Evolutionary conservation across 163 green algal species (phyloP).

Genomic region (Scenedesmus sp.): DNA sequence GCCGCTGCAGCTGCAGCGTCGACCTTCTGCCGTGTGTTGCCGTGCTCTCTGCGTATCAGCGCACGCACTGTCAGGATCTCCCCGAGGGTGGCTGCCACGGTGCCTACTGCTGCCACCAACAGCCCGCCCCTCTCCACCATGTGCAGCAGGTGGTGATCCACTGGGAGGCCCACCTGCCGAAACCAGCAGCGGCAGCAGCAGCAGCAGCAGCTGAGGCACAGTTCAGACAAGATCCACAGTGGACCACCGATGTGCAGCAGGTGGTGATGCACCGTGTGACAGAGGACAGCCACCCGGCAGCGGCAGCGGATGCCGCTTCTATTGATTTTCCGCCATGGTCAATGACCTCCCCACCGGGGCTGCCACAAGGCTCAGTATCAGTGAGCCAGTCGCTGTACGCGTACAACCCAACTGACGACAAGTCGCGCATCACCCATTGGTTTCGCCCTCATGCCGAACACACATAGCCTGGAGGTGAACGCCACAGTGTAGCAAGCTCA

Average conservation of each 20-base stretch:
- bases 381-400: no score
- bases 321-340: no score
- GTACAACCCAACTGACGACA: no score
- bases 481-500: no score
- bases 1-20: constrained; percentile 43
- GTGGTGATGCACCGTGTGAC: background rate
- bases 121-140: constrained; percentile 58
- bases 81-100: constrained; percentile 59
- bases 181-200: background rate
- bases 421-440: no score
- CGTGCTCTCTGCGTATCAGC: background rate
- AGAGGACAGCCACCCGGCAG: background rate
- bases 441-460: no score
- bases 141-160: constrained; percentile 65
- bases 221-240: background rate
- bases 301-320: no score
- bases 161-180: constrained; percentile 58
- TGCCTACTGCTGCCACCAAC: constrained; percentile 62
- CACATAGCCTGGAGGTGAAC: no score
- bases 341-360: no score
- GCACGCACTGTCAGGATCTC: constrained; percentile 65
- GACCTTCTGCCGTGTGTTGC: background rate
- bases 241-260: background rate
- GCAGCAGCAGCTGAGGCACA: background rate
- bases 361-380: no score